Percentiles rank a stretch among this genome's conserved stretches.
These are phyloP conservation scores for Eustoma russellianum DNA, from an alignment of 257 asterid genomes.

Conservation along the genomic window DNA sequence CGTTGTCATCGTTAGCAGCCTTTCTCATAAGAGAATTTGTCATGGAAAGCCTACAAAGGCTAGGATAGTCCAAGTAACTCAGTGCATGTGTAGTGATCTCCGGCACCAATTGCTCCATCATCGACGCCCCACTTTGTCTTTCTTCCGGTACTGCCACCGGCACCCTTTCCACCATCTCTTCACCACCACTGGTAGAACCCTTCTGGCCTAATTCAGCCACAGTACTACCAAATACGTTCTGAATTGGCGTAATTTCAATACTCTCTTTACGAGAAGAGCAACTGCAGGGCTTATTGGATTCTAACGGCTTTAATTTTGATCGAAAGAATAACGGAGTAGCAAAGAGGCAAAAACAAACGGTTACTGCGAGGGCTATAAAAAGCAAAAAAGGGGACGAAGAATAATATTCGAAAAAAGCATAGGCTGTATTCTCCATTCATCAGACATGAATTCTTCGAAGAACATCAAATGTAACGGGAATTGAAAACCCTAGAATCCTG, in stretches of 20 bases:
- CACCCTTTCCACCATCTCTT: slow-evolving; percentile 17
- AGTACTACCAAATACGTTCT: slow-evolving; percentile 4
- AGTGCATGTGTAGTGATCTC: slow-evolving; percentile 95
- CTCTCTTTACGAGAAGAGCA: slow-evolving; percentile 20
- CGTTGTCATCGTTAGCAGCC: slow-evolving; percentile 96
- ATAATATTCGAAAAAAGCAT: slow-evolving; percentile 24
- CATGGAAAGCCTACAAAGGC: slow-evolving; percentile 94
- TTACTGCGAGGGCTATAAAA: slow-evolving; percentile 32
- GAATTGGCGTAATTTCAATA: slow-evolving; percentile 15
- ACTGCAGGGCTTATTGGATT: slow-evolving; percentile 6
- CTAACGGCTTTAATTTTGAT: slow-evolving; percentile 5
- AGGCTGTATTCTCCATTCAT: slow-evolving; percentile 49
- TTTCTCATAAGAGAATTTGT: slow-evolving; percentile 90
- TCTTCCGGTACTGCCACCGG: slow-evolving; percentile 35
- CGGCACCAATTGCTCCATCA: slow-evolving; percentile 99
- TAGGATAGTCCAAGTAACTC: slow-evolving; percentile 89
- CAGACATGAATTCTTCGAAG: slow-evolving; percentile 36
- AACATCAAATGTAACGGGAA: slow-evolving; percentile 25
- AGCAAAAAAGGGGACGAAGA: slow-evolving; percentile 21
- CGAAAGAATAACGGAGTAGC: slow-evolving; percentile 31
- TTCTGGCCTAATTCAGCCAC: slow-evolving; percentile 9
- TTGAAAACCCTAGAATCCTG: slow-evolving; percentile 5
- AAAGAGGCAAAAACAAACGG: slow-evolving; percentile 39
- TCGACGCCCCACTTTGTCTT: slow-evolving; percentile 76
- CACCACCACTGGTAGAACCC: neutral